These are phyloP conservation scores for Colletotrichum spaethianum DNA, from an alignment of 2,329 filamentous ascomycete genomes.

Conservation along the genomic window DNA sequence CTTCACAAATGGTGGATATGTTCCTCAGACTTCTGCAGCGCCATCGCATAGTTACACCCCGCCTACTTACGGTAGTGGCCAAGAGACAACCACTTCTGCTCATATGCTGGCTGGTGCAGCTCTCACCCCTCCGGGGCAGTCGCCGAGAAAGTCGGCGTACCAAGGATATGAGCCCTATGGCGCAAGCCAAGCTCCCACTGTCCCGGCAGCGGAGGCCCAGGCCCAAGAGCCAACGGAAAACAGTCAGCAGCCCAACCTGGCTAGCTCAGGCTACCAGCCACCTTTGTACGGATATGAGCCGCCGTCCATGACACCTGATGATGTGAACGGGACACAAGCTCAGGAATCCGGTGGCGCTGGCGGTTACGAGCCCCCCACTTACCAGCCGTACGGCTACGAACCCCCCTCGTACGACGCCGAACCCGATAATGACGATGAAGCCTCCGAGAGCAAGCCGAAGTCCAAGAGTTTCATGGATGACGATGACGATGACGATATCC, in stretches of 20 bases:
- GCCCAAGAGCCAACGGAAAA: not conserved
- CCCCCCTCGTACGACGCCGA: slow-evolving; percentile 71
- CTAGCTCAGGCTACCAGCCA: slow-evolving; percentile 59
- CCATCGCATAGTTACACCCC: slow-evolving; percentile 51
- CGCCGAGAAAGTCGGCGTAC: slow-evolving; percentile 34
- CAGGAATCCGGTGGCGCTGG: slow-evolving; percentile 52
- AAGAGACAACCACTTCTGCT: slow-evolving; percentile 2
- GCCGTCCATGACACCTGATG: slow-evolving; percentile 54
- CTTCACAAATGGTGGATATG: slow-evolving; percentile 48
- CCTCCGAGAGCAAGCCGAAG: slow-evolving; percentile 71
- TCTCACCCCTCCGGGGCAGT: slow-evolving; percentile 17
- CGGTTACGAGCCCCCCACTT: slow-evolving; percentile 74
- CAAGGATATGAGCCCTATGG: slow-evolving; percentile 43
- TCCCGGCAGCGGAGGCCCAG: not conserved
- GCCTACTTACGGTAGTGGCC: not conserved
- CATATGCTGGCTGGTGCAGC: not conserved
- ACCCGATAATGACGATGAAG: slow-evolving; percentile 62
- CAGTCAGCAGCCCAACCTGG: slow-evolving; percentile 17
- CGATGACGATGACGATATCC: slow-evolving; percentile 81
- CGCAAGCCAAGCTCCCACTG: slow-evolving; percentile 17
- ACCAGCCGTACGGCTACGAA: slow-evolving; percentile 71
- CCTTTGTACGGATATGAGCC: slow-evolving; percentile 68
- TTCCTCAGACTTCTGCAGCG: slow-evolving; percentile 48
- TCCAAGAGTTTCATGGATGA: slow-evolving; percentile 88
- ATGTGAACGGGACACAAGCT: slow-evolving; percentile 46